phyloP scores from a whole-genome alignment of 2,329 filamentous ascomycete species.

The Huntiella bhutanensis region DNA sequence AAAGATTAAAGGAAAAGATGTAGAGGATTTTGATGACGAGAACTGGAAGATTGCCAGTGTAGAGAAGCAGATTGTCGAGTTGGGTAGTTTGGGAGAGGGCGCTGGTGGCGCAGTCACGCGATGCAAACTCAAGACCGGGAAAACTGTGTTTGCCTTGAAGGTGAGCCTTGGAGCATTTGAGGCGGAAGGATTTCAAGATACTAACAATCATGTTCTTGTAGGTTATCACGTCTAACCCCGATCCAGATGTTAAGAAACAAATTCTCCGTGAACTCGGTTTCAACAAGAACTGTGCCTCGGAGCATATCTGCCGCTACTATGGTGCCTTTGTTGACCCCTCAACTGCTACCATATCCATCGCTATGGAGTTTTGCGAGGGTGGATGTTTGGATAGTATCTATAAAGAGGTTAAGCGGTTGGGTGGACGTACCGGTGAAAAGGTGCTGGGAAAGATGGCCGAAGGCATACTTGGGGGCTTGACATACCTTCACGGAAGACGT shows the following conservation, averaged over 20 bases:
- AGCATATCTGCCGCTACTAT: slow-evolving; percentile 95
- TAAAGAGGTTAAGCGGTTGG: slow-evolving; percentile 87
- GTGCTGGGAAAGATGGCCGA: slow-evolving; percentile 93
- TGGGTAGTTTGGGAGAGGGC: slow-evolving; percentile 82
- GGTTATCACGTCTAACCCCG: slow-evolving; percentile 96
- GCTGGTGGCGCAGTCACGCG: slow-evolving; percentile 89
- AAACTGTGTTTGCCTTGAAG: slow-evolving; percentile 91
- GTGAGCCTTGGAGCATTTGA: slow-evolving; percentile 28
- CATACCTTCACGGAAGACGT: slow-evolving; percentile 84
- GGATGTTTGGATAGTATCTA: slow-evolving; percentile 94
- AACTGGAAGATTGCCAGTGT: slow-evolving; percentile 87
- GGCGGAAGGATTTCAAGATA: neutral
- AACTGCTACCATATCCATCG: slow-evolving; percentile 93
- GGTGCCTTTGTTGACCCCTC: slow-evolving; percentile 90
- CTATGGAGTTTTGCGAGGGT: slow-evolving; percentile 98
- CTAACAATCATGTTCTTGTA: slow-evolving; percentile 19
- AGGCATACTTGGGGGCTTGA: slow-evolving; percentile 80
- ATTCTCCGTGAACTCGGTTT: slow-evolving; percentile 92
- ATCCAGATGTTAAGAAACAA: slow-evolving; percentile 95
- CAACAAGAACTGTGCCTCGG: slow-evolving; percentile 91
- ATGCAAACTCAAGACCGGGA: slow-evolving; percentile 74
- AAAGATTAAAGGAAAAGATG: slow-evolving; percentile 53
- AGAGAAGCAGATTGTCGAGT: slow-evolving; percentile 70
- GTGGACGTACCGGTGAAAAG: slow-evolving; percentile 88
- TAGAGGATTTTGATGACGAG: slow-evolving; percentile 86